Evolutionary conservation across 306 rosid genomes (phyloP).

Genomic region (Boehmeria nivea): DNA sequence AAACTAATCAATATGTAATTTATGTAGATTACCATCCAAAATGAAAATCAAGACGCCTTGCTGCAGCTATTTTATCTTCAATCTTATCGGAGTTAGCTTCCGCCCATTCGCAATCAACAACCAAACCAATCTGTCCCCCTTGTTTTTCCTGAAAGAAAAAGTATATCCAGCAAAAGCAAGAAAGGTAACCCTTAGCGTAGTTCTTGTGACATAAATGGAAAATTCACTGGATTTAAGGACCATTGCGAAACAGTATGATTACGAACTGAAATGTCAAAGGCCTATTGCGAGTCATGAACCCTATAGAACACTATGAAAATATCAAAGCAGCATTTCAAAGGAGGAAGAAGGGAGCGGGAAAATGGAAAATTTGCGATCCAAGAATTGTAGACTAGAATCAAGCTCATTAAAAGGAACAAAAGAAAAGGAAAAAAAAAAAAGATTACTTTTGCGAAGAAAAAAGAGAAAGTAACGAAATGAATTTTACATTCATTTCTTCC

Average conservation of each 20-base stretch:
- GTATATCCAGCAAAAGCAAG: no score
- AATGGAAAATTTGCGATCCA: no score
- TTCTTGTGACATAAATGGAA: neutral
- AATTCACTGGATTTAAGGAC: no score
- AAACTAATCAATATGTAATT: neutral
- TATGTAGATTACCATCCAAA: slow-evolving; percentile 64
- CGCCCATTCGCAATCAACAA: slow-evolving; percentile 90
- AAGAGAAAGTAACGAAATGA: neutral
- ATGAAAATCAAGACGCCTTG: slow-evolving; percentile 89
- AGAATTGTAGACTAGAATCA: no score
- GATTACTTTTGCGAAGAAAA: neutral
- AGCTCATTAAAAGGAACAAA: no score
- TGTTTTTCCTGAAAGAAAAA: slow-evolving; percentile 52
- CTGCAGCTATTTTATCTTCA: slow-evolving; percentile 74
- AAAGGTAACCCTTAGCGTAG: slow-evolving; percentile 3
- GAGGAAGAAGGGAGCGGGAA: neutral
- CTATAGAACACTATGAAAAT: no score
- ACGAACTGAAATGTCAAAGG: no score
- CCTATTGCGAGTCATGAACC: no score
- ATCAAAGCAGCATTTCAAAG: no score
- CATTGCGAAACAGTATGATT: neutral
- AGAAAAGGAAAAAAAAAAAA: no score
- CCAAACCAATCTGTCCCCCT: slow-evolving; percentile 75
- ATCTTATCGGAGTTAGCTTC: slow-evolving; percentile 69
- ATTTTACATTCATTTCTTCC: neutral